These are phyloP conservation scores for Thraustochytrium sp. DNA, from an alignment of 352 stramenopile species.

Conservation along the genomic window DNA sequence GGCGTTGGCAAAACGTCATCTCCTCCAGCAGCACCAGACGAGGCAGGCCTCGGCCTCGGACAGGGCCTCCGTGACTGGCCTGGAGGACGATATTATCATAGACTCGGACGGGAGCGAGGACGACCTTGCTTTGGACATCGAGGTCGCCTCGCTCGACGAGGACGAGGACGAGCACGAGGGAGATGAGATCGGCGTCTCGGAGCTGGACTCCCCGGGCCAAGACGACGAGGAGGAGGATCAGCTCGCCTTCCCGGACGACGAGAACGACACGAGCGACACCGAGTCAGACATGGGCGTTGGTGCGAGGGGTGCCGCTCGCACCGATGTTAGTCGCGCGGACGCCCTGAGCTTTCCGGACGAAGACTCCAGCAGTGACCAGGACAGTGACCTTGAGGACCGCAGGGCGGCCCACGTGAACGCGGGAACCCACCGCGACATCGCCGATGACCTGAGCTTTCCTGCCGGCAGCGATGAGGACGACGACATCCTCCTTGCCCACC, in stretches of 20 bases:
- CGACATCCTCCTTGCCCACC: no score
- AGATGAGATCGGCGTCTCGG: not conserved
- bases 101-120: not conserved
- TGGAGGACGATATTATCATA: not conserved
- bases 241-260: not conserved
- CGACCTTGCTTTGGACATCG: not conserved
- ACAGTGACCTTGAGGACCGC: not conserved
- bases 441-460: no score
- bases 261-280: not conserved
- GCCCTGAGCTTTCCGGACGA: not conserved
- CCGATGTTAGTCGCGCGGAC: not conserved
- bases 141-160: not conserved
- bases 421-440: no score
- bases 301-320: not conserved
- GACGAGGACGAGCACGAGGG: not conserved
- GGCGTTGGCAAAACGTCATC: not conserved
- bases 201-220: not conserved
- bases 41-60: not conserved
- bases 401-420: not conserved
- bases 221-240: constrained; percentile 61
- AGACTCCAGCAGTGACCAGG: not conserved
- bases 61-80: not conserved
- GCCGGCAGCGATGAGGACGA: no score
- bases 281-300: not conserved
- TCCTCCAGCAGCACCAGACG: no score